These are phyloP conservation scores for Podospora pseudocomata DNA, from an alignment of 495 filamentous ascomycete genomes.

Conservation along the genomic window DNA sequence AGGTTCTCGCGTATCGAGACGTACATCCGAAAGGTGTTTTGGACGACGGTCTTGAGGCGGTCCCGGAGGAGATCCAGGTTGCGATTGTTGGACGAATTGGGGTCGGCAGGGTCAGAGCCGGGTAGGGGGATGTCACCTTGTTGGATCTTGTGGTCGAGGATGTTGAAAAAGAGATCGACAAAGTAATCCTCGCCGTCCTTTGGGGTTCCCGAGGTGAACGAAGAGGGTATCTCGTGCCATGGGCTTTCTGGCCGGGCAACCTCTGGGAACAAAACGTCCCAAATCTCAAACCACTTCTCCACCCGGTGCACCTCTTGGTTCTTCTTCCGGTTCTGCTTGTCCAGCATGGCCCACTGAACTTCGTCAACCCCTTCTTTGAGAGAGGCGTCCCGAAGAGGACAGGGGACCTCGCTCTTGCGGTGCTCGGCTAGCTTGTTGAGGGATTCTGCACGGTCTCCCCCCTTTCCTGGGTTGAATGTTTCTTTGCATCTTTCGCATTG, in stretches of 20 bases:
- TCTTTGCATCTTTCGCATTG: slow-evolving; percentile 29
- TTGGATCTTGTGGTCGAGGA: slow-evolving; percentile 27
- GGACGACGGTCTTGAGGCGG: slow-evolving; percentile 21
- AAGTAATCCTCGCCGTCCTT: slow-evolving; percentile 23
- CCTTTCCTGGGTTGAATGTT: slow-evolving; percentile 21
- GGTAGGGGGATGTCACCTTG: slow-evolving; percentile 26
- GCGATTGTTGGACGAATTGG: neutral
- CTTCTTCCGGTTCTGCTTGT: slow-evolving; percentile 28
- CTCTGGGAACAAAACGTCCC: slow-evolving; percentile 28
- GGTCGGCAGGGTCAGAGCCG: neutral
- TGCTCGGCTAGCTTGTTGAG: slow-evolving; percentile 24
- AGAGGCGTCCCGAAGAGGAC: slow-evolving; percentile 20
- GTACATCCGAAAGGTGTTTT: slow-evolving; percentile 22
- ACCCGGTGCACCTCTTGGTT: slow-evolving; percentile 27
- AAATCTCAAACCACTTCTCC: slow-evolving; percentile 33
- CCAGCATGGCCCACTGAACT: slow-evolving; percentile 28
- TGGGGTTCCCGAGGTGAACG: slow-evolving; percentile 11
- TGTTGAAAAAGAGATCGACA: slow-evolving; percentile 26
- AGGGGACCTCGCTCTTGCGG: slow-evolving; percentile 19
- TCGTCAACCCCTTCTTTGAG: slow-evolving; percentile 27
- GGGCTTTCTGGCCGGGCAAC: slow-evolving; percentile 20
- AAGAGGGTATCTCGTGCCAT: slow-evolving; percentile 24
- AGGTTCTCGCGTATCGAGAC: slow-evolving; percentile 19
- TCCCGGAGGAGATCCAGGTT: slow-evolving; percentile 15
- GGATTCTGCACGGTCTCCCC: slow-evolving; percentile 20